Evolutionary conservation across 257 asterid genomes (phyloP).

Genomic region (Coffea eugenioides): DNA sequence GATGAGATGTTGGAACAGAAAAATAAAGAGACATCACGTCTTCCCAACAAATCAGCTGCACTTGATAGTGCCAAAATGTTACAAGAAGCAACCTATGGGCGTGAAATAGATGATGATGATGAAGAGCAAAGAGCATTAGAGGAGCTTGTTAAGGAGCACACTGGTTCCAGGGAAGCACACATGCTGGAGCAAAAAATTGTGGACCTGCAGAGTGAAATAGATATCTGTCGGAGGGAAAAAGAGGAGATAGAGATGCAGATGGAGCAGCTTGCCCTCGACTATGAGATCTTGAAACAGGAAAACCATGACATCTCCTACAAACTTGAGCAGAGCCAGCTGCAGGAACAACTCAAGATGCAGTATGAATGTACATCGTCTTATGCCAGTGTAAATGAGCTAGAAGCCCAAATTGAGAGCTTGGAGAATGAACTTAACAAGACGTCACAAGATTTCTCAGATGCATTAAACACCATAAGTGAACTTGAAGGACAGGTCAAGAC

Average conservation of each 20-base stretch:
- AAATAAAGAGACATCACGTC: constrained; percentile 42
- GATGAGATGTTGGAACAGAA: constrained; percentile 87
- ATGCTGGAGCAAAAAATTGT: constrained; percentile 70
- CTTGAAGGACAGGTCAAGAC: constrained; percentile 66
- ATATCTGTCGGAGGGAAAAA: constrained; percentile 64
- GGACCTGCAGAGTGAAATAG: constrained; percentile 71
- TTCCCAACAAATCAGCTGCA: constrained; percentile 27
- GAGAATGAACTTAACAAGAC: constrained; percentile 56
- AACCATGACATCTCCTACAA: constrained; percentile 72
- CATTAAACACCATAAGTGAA: constrained; percentile 45
- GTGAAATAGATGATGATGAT: constrained; percentile 43
- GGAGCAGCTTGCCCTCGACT: constrained; percentile 98
- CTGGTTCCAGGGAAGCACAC: constrained; percentile 62
- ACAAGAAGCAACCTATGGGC: constrained; percentile 21
- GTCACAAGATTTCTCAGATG: constrained; percentile 48
- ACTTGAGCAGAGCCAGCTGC: constrained; percentile 81
- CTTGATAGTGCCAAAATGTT: constrained; percentile 22
- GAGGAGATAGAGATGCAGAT: constrained; percentile 87
- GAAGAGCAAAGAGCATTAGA: constrained; percentile 81
- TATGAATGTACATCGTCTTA: constrained; percentile 72
- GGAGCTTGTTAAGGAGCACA: constrained; percentile 70
- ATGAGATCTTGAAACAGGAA: constrained; percentile 93
- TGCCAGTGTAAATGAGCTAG: constrained; percentile 53
- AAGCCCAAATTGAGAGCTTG: constrained; percentile 63
- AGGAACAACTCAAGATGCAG: constrained; percentile 86